Base-by-base conservation (phyloP, 176 grass and related monocot genomes). In the Aegilops speltoides region DNA sequence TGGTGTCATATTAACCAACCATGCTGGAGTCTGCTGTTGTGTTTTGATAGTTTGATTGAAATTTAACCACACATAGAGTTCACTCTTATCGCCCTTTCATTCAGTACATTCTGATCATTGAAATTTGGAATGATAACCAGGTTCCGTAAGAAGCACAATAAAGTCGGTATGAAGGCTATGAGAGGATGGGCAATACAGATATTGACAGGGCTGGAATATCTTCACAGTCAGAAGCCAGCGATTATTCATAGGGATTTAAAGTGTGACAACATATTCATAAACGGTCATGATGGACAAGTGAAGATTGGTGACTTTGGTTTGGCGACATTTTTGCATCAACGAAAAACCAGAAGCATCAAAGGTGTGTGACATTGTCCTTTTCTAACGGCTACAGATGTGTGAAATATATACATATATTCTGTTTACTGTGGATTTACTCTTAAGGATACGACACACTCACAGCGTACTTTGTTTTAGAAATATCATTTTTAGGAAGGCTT, bases 221-320 rank as follows among this genome's bases (percentile, higher is more conserved):
- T 90, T 37, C 91, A 90, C 15, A 68, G 56, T 54, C 85, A 87
- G 17, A 78, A 90, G 15, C 70, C 82, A 1, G 32, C 85, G 0
- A 82, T 93, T 34, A 93, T 93, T 24, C 85, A 90, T 24, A 81
- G 87, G 71, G 91, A 90, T 38, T 74, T 93, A 45, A 93, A 88
- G 43, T 93, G 91, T 62, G 82, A 90, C 43, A 90, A 90, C 22
- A 82, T 90, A 74, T 90, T 93, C 64, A 90, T 93, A 76, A 93
- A 93, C 38, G 88, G 91, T 56, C 87, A 93, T 34, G 81, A 93
- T 87, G 87, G 91, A 36, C 83, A 86, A 61, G 87, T 92, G 63
- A 93, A 93, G 77, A 93, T 89, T 59, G 87, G 87, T 4, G 84
- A 93, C 70, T 86, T 87, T 68, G 87, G 91, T 61, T 78, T 93